phyloP scores from a whole-genome alignment of 2,329 filamentous ascomycete species.

The Aaosphaeria arxii region DNA sequence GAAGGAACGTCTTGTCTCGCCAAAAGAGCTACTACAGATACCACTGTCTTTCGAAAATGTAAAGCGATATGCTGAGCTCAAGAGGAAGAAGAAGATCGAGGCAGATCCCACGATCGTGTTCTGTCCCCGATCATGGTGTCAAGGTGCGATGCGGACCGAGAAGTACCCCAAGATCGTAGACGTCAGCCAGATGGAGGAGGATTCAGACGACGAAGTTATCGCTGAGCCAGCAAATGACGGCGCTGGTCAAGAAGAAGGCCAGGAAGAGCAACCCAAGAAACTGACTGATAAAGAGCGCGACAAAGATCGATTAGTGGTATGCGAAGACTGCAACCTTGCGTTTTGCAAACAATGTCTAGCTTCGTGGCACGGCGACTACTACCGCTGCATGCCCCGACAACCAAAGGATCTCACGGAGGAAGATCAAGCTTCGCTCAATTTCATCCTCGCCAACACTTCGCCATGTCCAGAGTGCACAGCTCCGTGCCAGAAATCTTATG shows the following conservation, averaged over 20 bases:
- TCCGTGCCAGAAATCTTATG: constrained; percentile 84
- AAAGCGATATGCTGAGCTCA: constrained; percentile 82
- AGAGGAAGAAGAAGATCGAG: constrained; percentile 89
- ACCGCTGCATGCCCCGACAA: constrained; percentile 65
- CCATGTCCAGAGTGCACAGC: constrained; percentile 85
- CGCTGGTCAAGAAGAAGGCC: not conserved
- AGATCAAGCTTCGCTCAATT: constrained; percentile 83
- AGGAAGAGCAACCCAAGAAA: constrained; percentile 10
- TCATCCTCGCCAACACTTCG: constrained; percentile 76
- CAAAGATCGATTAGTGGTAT: constrained; percentile 71
- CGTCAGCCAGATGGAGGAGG: constrained; percentile 37
- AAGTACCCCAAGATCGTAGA: constrained; percentile 48
- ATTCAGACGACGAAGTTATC: constrained; percentile 33
- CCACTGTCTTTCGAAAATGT: constrained; percentile 62
- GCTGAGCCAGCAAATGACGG: not conserved
- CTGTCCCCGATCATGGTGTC: constrained; percentile 89
- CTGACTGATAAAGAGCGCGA: constrained; percentile 28
- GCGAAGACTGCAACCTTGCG: constrained; percentile 83
- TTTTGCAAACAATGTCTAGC: constrained; percentile 76
- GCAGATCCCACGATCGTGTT: constrained; percentile 89
- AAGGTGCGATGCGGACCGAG: constrained; percentile 70
- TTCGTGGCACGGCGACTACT: constrained; percentile 91
- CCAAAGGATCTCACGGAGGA: constrained; percentile 73
- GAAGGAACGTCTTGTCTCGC: constrained; percentile 67
- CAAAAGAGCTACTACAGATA: constrained; percentile 69